Evolutionary conservation across 371 early-diverging fungal genomes (phyloP).

Genomic region (Nosema bombycis): DNA sequence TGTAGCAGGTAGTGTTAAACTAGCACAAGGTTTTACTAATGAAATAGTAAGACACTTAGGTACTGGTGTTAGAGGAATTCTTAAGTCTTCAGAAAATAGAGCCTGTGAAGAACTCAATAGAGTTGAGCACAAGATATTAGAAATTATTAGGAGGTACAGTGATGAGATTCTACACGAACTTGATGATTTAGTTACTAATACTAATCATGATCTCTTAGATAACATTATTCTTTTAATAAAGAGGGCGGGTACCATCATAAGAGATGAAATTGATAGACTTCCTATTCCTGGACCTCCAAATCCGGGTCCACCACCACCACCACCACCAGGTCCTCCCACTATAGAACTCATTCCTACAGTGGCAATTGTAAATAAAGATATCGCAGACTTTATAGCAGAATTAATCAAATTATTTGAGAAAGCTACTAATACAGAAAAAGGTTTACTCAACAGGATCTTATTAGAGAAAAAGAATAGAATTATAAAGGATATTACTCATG

Average conservation of each 20-base stretch:
- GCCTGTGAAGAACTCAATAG: neutral
- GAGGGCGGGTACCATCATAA: neutral
- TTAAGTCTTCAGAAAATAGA: neutral
- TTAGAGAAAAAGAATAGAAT: neutral
- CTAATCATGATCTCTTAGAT: conserved; percentile 11
- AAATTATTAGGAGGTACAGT: neutral
- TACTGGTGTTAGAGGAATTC: neutral
- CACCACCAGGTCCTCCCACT: neutral
- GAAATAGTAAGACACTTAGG: neutral
- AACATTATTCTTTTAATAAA: neutral
- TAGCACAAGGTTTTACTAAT: neutral
- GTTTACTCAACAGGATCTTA: neutral
- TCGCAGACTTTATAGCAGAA: neutral
- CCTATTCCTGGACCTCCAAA: neutral
- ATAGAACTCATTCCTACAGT: neutral
- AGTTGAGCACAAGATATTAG: conserved; percentile 8
- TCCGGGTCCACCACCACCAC: neutral
- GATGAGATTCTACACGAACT: conserved; percentile 6
- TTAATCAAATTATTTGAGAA: neutral
- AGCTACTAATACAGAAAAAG: neutral
- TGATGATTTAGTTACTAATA: conserved; percentile 1
- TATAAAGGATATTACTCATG: neutral
- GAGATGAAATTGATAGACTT: neutral
- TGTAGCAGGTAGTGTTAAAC: neutral
- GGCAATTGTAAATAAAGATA: neutral